Base-by-base conservation (phyloP, 306 rosid genomes). In the Geum urbanum region DNA sequence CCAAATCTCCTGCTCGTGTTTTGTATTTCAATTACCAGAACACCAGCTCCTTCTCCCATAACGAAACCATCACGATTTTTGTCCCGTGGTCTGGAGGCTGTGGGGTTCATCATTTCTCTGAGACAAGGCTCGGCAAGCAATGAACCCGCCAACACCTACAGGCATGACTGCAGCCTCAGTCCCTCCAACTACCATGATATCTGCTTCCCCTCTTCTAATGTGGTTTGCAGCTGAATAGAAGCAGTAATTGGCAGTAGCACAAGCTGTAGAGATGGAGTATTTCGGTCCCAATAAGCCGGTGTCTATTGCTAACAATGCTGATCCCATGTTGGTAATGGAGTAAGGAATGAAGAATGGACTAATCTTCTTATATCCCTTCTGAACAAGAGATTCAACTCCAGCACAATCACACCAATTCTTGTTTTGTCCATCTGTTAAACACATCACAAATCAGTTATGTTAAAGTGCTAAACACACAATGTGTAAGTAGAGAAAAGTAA, bases 31-130 rank as follows among this genome's bases (percentile, higher is more conserved):
- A 57, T 61, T 85, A 88, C 91, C 87, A 88, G 83, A 8, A 88
- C 87, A 70, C 91, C 95, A 43, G 86, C 72, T 3, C 95, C 95
- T 84, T 88, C 95, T 16, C 95, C 91, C 78, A 88, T 72, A 43
- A 88, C 91, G 27, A 88, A 88, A 44, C 95, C 95, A 60, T 88
- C 95, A 1, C 95, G 87, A n/a, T 80, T 69, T 62, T 78, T 84
- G 83, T 88, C 95, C 95, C 95, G 86, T 7, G 95, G 95, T 61
- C 91, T 78, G 37, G 95, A 86, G 71, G 95, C 95, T 86, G 14
- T 80, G 69, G 16, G 95, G 95, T 22, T 80, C 80, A 8, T 74
- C 82, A 62, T 88, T 88, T 72, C 89, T 84, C 50, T 86, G 91
- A 58, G 91, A 88, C 80, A 88, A 73, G 50, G 95, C 91, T 70